Percentiles rank a stretch among this genome's conserved stretches.
Conservation (phyloP, 2,329 filamentous ascomycete genomes). For the Apiospora rasikravindrae region DNA sequence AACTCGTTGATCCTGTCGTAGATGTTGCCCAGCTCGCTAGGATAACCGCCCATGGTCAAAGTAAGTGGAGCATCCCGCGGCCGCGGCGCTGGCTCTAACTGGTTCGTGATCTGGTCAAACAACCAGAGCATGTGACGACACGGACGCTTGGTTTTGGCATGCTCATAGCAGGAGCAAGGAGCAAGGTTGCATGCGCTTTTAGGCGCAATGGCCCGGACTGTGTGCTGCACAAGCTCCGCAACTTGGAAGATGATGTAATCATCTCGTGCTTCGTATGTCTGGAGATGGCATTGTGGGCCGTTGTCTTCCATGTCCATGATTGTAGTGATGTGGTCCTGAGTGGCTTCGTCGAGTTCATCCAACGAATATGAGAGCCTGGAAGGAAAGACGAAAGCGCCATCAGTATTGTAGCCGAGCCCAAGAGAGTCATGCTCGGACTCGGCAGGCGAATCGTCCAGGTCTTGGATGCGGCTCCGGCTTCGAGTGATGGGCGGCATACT, state of each 20-base stretch:
- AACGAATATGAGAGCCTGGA: slow-evolving; percentile 43
- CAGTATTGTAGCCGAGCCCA: slow-evolving; percentile 38
- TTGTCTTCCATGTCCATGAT: not conserved
- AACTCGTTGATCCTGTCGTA: slow-evolving; percentile 56
- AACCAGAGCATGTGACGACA: slow-evolving; percentile 62
- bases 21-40: slow-evolving; percentile 53
- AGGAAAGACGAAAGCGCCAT: slow-evolving; percentile 38
- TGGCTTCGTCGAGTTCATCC: slow-evolving; percentile 38
- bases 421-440: slow-evolving; percentile 31
- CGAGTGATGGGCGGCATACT: slow-evolving; percentile 45
- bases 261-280: slow-evolving; percentile 55
- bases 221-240: slow-evolving; percentile 58
- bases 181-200: slow-evolving; percentile 47
- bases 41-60: slow-evolving; percentile 49
- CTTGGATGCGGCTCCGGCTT: slow-evolving; percentile 36
- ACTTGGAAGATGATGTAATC: slow-evolving; percentile 57
- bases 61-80: slow-evolving; percentile 44
- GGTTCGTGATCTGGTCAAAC: slow-evolving; percentile 56
- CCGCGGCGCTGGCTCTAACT: slow-evolving; percentile 46
- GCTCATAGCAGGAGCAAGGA: slow-evolving; percentile 51
- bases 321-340: slow-evolving; percentile 34
- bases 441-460: slow-evolving; percentile 26
- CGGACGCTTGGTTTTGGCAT: slow-evolving; percentile 34
- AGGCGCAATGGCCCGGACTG: slow-evolving; percentile 53
- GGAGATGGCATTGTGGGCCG: slow-evolving; percentile 36